phyloP scores from a whole-genome alignment of 2,329 filamentous ascomycete species.

The Ophiocordyceps camponoti-floridani region DNA sequence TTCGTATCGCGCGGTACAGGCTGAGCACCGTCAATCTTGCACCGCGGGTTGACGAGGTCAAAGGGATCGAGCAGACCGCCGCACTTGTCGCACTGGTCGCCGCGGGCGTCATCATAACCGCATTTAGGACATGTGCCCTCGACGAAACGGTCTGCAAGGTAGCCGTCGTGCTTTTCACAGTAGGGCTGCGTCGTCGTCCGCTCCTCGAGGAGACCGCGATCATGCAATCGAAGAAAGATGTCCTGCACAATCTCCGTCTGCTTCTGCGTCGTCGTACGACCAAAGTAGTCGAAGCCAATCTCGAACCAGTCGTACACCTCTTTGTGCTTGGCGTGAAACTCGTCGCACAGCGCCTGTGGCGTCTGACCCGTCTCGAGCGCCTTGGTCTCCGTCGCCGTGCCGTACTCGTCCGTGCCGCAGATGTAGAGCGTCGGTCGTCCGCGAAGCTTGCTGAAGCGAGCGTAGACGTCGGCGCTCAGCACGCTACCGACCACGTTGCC shows the following conservation, averaged over 20 bases:
- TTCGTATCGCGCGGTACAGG: conserved; percentile 71
- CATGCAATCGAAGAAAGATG: conserved; percentile 73
- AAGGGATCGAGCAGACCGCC: conserved; percentile 55
- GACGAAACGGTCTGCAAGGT: conserved; percentile 74
- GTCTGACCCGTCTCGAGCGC: conserved; percentile 75
- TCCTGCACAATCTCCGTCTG: conserved; percentile 89
- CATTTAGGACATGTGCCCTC: conserved; percentile 66
- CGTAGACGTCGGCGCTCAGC: conserved; percentile 74
- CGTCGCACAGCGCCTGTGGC: conserved; percentile 71
- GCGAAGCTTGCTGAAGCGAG: conserved; percentile 63
- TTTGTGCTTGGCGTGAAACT: conserved; percentile 81
- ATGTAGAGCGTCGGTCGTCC: conserved; percentile 68
- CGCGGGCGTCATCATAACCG: conserved; percentile 50
- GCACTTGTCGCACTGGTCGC: conserved; percentile 61
- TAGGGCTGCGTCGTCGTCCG: conserved; percentile 77
- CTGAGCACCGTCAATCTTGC: conserved; percentile 75
- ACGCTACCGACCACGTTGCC: conserved; percentile 82
- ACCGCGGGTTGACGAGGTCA: conserved; percentile 67
- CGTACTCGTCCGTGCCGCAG: conserved; percentile 79
- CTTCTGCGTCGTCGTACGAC: conserved; percentile 71
- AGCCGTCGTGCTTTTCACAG: conserved; percentile 60
- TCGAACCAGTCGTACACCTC: conserved; percentile 94
- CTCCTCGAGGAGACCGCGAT: conserved; percentile 80
- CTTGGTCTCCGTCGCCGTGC: conserved; percentile 90
- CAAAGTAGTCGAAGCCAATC: conserved; percentile 88